Conservation (phyloP, 2,329 filamentous ascomycete genomes). For the Ceratocystis cubensis region DNA sequence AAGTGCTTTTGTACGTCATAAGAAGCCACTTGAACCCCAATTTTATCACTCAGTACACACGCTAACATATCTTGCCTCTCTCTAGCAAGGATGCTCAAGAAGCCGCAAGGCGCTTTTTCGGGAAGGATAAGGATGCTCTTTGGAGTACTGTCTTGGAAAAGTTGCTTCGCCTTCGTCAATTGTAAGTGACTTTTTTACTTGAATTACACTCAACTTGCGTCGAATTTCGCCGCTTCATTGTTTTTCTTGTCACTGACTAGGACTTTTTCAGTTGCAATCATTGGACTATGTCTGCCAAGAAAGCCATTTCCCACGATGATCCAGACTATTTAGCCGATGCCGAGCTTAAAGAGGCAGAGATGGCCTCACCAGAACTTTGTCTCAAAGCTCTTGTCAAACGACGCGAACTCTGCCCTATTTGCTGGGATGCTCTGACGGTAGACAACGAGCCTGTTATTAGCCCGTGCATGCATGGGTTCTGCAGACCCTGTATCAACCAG, state of each 20-base stretch:
- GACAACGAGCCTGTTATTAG: conserved; percentile 65
- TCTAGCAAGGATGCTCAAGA: conserved; percentile 53
- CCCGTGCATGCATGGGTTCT: conserved; percentile 71
- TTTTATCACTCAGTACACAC: background rate
- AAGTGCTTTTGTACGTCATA: conserved; percentile 49
- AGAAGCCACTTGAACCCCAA: background rate
- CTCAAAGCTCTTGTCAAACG: conserved; percentile 28
- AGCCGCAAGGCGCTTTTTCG: conserved; percentile 34
- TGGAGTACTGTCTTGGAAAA: conserved; percentile 54
- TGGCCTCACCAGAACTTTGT: background rate
- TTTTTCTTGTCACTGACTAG: conserved; percentile 24
- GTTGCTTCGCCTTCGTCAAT: conserved; percentile 68
- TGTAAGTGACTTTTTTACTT: conserved; percentile 31
- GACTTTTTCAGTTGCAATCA: conserved; percentile 53
- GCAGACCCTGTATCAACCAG: conserved; percentile 50
- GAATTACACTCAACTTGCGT: background rate
- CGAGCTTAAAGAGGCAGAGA: background rate
- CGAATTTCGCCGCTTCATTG: background rate
- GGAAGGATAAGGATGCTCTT: conserved; percentile 29
- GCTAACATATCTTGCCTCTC: background rate
- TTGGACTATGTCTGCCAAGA: conserved; percentile 64
- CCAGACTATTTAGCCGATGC: background rate
- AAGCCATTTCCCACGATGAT: conserved; percentile 41
- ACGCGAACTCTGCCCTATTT: conserved; percentile 73
- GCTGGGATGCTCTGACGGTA: conserved; percentile 51